Conservation (phyloP, 176 grass and related monocot species). For the Saccharum officinarum region DNA sequence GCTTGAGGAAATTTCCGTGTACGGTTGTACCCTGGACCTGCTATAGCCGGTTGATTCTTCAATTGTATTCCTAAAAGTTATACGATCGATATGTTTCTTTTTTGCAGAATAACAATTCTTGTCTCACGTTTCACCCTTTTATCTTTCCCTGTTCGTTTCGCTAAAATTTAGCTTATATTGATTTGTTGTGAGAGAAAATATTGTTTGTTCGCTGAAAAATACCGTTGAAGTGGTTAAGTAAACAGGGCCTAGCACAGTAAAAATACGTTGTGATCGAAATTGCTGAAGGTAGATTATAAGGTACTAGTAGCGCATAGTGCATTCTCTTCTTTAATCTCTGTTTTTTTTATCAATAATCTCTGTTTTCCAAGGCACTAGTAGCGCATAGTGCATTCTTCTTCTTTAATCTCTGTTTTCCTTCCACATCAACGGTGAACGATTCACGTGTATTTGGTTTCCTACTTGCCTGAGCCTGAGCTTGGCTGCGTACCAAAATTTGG, state of each 20-base stretch:
- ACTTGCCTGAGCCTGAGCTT: neutral
- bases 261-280: neutral
- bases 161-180: no score
- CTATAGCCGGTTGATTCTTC: constrained; percentile 46
- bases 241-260: neutral
- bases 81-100: constrained; percentile 30
- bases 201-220: no score
- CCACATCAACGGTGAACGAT: neutral
- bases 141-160: no score
- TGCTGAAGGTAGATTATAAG: neutral
- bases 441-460: neutral
- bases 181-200: no score
- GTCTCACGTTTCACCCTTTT: no score
- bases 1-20: constrained; percentile 38
- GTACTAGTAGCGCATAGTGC: neutral
- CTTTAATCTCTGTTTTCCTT: no score
- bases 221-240: no score
- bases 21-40: constrained; percentile 33
- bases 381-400: no score
- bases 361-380: neutral
- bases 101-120: no score
- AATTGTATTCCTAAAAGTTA: constrained; percentile 40
- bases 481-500: neutral
- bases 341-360: no score
- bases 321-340: neutral